Evolutionary conservation across 306 rosid species (phyloP).

Genomic region (Psophocarpus tetragonolobus): DNA sequence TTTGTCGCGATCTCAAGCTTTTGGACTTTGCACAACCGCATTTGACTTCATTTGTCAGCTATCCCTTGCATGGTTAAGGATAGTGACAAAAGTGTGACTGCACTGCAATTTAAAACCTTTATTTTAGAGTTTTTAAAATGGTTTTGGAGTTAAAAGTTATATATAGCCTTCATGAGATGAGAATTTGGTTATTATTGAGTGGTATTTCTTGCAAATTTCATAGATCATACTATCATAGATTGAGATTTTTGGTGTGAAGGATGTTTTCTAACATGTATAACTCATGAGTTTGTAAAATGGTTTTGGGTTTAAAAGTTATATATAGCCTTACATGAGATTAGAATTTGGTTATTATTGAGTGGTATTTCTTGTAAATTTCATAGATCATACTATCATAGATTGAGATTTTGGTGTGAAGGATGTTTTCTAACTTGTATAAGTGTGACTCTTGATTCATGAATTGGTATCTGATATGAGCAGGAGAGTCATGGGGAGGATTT

Average conservation of each 20-base stretch:
- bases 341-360: not conserved
- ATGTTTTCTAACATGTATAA: not conserved
- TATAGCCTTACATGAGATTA: not conserved
- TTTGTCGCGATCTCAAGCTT: not conserved
- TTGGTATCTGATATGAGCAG: constrained; percentile 38
- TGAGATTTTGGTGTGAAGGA: not conserved
- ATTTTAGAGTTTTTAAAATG: not conserved
- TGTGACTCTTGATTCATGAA: constrained; percentile 6
- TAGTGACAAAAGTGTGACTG: not conserved
- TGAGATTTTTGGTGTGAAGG: not conserved
- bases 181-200: not conserved
- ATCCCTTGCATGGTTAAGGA: not conserved
- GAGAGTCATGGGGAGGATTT: constrained; percentile 63
- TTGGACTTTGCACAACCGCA: not conserved
- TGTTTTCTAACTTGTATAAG: not conserved
- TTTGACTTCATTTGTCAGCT: not conserved
- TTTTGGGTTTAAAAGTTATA: not conserved
- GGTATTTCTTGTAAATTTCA: not conserved
- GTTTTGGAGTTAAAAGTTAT: not conserved
- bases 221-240: not conserved
- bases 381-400: not conserved
- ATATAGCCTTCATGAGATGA: not conserved
- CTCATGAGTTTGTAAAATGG: not conserved
- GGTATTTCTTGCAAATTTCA: not conserved
- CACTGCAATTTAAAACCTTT: not conserved